Conservation (phyloP, 148 eudicot genomes). For the Heliosperma pusillum region DNA sequence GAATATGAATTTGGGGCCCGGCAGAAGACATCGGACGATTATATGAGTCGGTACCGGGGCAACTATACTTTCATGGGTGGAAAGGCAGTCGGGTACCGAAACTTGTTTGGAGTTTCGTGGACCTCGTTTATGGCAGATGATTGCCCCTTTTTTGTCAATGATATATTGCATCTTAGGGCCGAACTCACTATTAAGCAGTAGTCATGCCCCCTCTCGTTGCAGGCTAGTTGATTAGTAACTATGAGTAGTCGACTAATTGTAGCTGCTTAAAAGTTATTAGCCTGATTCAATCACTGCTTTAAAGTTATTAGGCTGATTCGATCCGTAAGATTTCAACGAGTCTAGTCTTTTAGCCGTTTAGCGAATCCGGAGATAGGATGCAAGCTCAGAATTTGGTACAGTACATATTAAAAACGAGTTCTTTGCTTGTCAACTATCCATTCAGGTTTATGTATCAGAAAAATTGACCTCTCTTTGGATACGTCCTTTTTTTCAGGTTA, state of each 20-base stretch:
- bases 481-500: too few relatives aligned
- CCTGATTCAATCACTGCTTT: background rate
- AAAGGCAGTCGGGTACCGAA: constrained; percentile 68
- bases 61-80: constrained; percentile 63
- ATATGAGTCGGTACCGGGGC: constrained; percentile 44
- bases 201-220: background rate
- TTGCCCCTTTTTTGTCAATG: constrained; percentile 56
- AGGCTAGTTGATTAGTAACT: constrained; percentile 11
- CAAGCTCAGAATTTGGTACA: constrained; percentile 19
- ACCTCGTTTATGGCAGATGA: constrained; percentile 57
- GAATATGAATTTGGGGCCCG: constrained; percentile 62
- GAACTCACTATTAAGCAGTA: constrained; percentile 51
- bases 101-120: constrained; percentile 59
- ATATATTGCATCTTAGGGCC: constrained; percentile 60
- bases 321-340: background rate
- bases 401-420: background rate
- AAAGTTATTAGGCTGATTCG: too few relatives aligned
- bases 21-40: constrained; percentile 45
- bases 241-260: background rate
- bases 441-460: background rate
- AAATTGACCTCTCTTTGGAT: background rate
- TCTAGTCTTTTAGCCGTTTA: background rate
- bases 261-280: constrained; percentile 5
- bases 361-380: background rate
- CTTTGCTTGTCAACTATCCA: constrained; percentile 6